Evolutionary conservation across 352 stramenopile genomes (phyloP), one percentile per base, ranked within the genome.

Genomic region (Halophytophthora polymorphica): DNA sequence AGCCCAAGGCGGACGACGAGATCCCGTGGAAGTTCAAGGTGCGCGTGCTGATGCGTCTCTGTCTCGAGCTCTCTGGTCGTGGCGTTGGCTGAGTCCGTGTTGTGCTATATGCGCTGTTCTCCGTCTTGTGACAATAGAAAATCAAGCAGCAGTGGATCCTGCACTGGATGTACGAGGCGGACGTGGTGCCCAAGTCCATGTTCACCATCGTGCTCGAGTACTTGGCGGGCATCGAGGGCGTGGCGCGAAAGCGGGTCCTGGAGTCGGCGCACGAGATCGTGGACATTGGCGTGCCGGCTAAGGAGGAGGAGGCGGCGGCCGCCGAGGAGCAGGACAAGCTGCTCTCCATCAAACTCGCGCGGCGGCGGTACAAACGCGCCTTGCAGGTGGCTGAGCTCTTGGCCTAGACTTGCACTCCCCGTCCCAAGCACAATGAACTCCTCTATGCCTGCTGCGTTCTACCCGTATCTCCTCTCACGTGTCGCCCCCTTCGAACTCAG

Each of bases 11-110:
- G 3, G 71, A 86, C 14, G 76, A 73, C 18, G 74, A 88, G 45
- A 51, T 85, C 38, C 66, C 66, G 1, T 93, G 83, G 83, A 90
- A 90, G 41, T 93, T 93, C 51, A 90, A 93, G 72, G 80, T 88
- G 2, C 35, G 46, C 49, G 38, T 33, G 14, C 33, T 17, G 14
- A 3, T 37, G 12, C 6, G 8, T 11, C n/a, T 31, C 3, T 35
- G 28, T 19, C n/a, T 28, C 17, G 23, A 6, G 35, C 23, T 47
- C 13, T 56, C 23, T 50, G 21, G 6, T n/a, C 29, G 35, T 45
- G 6, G 39, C 17, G 13, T 29, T 45, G 7, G 31, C 45, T 56
- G 28, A 59, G n/a, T 55, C 5, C 2, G 45, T 46, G 31, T 34
- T 11, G 47, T 41, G 13, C 19, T 43, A 42, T 10, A 40, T 25